Conservation (phyloP, 2,329 filamentous ascomycete species). For the Chrysoporthe puriensis region DNA sequence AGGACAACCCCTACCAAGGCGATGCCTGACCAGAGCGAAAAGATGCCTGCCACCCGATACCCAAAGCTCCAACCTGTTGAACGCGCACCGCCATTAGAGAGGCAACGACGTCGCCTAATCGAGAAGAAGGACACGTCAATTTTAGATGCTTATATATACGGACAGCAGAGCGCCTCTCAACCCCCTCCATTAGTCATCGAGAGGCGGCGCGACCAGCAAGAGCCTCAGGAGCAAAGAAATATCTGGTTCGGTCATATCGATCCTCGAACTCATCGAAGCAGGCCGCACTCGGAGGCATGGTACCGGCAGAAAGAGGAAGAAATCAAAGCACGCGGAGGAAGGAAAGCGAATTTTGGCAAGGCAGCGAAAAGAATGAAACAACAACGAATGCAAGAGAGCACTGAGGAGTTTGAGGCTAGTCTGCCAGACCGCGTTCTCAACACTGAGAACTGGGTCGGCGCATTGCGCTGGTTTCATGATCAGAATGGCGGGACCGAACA, state of each 20-base stretch:
- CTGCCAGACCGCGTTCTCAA: conserved; percentile 49
- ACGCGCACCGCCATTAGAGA: conserved; percentile 23
- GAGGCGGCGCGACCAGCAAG: conserved; percentile 25
- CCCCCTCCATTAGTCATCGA: conserved; percentile 31
- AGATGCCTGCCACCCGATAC: conserved; percentile 4
- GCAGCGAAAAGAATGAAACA: conserved; percentile 44
- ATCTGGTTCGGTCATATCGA: conserved; percentile 52
- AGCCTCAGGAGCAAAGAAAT: conserved; percentile 30
- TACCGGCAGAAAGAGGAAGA: conserved; percentile 51
- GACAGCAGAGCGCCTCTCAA: conserved; percentile 31
- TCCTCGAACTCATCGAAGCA: conserved; percentile 53
- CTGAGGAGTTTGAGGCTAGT: conserved; percentile 34
- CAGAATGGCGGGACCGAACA: conserved; percentile 2
- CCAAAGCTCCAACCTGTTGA: neutral
- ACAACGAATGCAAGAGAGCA: conserved; percentile 33
- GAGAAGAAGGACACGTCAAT: conserved; percentile 21
- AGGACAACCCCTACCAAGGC: conserved; percentile 2
- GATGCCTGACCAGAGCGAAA: conserved; percentile 7
- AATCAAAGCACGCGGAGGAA: conserved; percentile 50
- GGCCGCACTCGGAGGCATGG: conserved; percentile 50
- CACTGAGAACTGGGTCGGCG: conserved; percentile 51
- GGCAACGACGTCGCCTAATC: conserved; percentile 21
- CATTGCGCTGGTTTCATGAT: conserved; percentile 37
- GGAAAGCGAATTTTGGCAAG: conserved; percentile 57
- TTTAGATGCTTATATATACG: conserved; percentile 36